These are phyloP conservation scores for Albugo candida DNA, from an alignment of 352 stramenopile genomes.

Conservation along the genomic window DNA sequence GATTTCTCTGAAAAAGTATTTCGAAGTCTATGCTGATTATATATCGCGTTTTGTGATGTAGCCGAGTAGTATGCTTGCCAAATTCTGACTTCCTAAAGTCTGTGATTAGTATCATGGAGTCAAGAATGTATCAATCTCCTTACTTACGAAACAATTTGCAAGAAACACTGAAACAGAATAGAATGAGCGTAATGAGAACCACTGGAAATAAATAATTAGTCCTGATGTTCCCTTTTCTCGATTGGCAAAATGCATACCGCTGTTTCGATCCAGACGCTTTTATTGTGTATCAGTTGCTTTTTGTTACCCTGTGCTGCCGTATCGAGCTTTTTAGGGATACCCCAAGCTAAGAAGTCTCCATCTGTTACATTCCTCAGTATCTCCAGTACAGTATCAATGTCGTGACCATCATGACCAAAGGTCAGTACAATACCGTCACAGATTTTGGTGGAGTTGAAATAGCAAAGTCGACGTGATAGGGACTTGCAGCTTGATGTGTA, in stretches of 20 bases:
- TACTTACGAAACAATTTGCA: conserved; percentile 2
- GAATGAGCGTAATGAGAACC: background rate
- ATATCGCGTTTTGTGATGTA: too few species aligned
- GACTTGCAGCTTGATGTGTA: conserved; percentile 22
- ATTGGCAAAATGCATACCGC: too few species aligned
- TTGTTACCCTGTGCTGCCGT: conserved; percentile 43
- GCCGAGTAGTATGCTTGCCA: too few species aligned
- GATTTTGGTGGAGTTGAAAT: conserved; percentile 45
- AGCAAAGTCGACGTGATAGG: conserved; percentile 16
- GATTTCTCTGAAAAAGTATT: too few species aligned
- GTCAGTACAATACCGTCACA: conserved; percentile 46
- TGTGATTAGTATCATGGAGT: too few species aligned
- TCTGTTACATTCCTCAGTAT: conserved; percentile 29
- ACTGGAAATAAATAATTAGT: conserved; percentile 1
- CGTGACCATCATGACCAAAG: conserved; percentile 4
- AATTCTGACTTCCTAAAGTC: too few species aligned
- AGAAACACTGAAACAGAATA: background rate
- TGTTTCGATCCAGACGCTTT: too few species aligned
- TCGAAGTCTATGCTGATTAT: too few species aligned
- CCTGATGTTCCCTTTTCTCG: too few species aligned
- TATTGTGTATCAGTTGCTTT: conserved; percentile 24
- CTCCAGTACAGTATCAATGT: conserved; percentile 13
- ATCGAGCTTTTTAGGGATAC: conserved; percentile 21
- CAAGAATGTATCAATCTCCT: too few species aligned
- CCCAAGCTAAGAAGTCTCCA: conserved; percentile 26